A percentile compares a stretch with the other conserved stretches of the same genome.
phyloP scores from a whole-genome alignment of 768 basidiomycete genomes.

The Inosperma sp. region DNA sequence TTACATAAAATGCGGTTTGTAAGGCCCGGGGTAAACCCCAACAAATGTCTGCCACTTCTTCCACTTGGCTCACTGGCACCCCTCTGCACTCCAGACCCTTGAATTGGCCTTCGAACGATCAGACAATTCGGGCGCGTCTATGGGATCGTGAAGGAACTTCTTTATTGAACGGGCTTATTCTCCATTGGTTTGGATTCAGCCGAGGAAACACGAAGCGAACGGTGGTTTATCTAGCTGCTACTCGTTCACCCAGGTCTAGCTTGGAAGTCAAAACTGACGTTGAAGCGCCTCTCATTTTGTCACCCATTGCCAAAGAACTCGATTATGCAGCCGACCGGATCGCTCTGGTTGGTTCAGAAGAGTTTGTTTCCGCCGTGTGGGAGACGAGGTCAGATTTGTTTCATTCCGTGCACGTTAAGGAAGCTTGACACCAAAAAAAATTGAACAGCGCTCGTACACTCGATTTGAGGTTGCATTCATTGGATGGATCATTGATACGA shows the following conservation, averaged over 20 bases:
- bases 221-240: constrained; percentile 9
- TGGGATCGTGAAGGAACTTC: constrained; percentile 17
- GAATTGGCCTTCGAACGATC: constrained; percentile 10
- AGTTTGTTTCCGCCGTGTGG: constrained; percentile 13
- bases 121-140: neutral
- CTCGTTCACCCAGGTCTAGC: neutral
- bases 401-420: neutral
- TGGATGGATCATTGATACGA: constrained; percentile 13
- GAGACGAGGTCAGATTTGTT: neutral
- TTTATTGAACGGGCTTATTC: constrained; percentile 10
- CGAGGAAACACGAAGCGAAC: constrained; percentile 8
- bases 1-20: too few species aligned
- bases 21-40: too few species aligned
- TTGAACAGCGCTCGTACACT: constrained; percentile 9
- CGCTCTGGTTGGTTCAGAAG: constrained; percentile 6
- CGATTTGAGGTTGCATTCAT: constrained; percentile 9
- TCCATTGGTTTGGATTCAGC: constrained; percentile 14
- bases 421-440: neutral
- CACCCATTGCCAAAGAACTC: constrained; percentile 9
- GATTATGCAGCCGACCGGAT: constrained; percentile 12
- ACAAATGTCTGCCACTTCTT: constrained; percentile 38
- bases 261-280: neutral
- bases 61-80: neutral
- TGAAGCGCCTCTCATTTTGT: constrained; percentile 6
- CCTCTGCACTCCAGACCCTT: neutral